A percentile compares a stretch with the other conserved stretches of the same genome.
phyloP scores from a whole-genome alignment of 202 grass and related monocot species.

The Digitaria exilis region DNA sequence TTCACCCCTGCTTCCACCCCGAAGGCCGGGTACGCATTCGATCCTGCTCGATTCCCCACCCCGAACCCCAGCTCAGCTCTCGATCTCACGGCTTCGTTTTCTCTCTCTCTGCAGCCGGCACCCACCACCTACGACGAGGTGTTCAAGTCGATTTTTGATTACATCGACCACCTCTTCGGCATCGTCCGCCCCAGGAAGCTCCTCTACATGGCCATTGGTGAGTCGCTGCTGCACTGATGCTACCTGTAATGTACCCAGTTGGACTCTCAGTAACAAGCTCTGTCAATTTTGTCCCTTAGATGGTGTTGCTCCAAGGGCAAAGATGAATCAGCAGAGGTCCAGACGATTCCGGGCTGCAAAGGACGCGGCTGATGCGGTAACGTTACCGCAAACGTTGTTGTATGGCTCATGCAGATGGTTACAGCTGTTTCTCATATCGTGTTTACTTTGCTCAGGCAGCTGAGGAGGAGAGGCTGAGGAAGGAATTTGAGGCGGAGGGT shows the following conservation, averaged over 20 bases:
- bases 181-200: constrained; percentile 91
- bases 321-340: constrained; percentile 97
- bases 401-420: neutral
- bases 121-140: constrained; percentile 93
- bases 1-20: constrained; percentile 98
- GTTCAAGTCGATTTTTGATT: constrained; percentile 91
- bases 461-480: constrained; percentile 80
- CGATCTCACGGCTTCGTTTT: constrained; percentile 17
- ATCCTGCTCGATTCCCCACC: neutral
- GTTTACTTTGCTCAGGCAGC: constrained; percentile 62
- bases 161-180: constrained; percentile 94
- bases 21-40: constrained; percentile 69
- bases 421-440: constrained; percentile 20
- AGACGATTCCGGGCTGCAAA: constrained; percentile 93
- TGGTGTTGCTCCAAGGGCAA: constrained; percentile 91
- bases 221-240: constrained; percentile 30
- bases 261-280: neutral
- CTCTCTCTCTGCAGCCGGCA: constrained; percentile 63
- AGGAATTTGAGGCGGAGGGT: constrained; percentile 73
- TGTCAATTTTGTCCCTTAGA: constrained; percentile 33
- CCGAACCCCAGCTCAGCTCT: neutral
- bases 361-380: constrained; percentile 83
- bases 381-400: constrained; percentile 2
- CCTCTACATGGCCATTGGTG: constrained; percentile 95
- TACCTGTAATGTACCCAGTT: neutral